Evolutionary conservation across 2,329 filamentous ascomycete species (phyloP).

Genomic region (Onygenales sp.): DNA sequence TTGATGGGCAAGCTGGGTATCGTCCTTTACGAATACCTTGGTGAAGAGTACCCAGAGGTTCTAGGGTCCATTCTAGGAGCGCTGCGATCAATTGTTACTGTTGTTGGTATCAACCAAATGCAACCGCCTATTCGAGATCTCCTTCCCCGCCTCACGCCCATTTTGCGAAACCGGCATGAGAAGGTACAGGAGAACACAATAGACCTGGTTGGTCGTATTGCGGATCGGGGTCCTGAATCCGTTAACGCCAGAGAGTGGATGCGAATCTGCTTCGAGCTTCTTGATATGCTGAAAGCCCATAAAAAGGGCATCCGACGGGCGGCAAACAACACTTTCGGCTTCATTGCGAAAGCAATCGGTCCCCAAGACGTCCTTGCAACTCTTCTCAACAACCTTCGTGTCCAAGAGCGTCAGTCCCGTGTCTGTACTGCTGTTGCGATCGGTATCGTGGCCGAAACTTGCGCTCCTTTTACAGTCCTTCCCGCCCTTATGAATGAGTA

Average conservation of each 20-base stretch:
- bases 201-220: constrained; percentile 93
- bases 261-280: constrained; percentile 97
- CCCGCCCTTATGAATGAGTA: constrained; percentile 99
- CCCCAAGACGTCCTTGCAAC: constrained; percentile 95
- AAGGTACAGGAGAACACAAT: constrained; percentile 99
- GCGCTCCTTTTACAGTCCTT: constrained; percentile 96
- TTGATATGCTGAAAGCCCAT: constrained; percentile 99
- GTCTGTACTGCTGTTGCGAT: constrained; percentile 98
- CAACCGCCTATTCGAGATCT: constrained; percentile 96
- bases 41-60: constrained; percentile 97
- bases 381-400: constrained; percentile 88
- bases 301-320: constrained; percentile 98
- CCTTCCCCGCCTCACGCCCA: constrained; percentile 90
- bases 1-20: constrained; percentile 92
- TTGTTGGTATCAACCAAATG: constrained; percentile 97
- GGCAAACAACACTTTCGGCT: constrained; percentile 98
- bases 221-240: constrained; percentile 89
- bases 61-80: constrained; percentile 93
- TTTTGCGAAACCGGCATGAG: constrained; percentile 93
- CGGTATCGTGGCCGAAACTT: constrained; percentile 96
- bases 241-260: constrained; percentile 99
- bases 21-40: constrained; percentile 94
- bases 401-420: constrained; percentile 94
- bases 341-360: constrained; percentile 98
- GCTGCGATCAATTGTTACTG: constrained; percentile 89